These are phyloP conservation scores for Cyanidiococcus yangmingshanensis DNA, from an alignment of 23 red algal species.

Conservation along the genomic window DNA sequence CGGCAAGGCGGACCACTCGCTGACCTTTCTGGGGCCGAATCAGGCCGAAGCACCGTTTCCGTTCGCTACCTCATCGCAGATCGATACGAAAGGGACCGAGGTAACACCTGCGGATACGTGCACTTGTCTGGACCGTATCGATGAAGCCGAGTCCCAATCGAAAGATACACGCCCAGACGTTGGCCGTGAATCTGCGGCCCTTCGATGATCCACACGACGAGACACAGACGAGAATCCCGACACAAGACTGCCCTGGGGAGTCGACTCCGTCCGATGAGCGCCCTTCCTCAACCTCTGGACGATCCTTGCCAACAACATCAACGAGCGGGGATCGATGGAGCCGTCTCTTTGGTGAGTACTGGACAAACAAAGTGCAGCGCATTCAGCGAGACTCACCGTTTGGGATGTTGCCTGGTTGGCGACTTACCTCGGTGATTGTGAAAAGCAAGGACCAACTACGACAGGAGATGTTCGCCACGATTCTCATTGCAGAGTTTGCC, in stretches of 20 bases:
- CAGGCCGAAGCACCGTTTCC: background rate
- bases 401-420: conserved; percentile 36
- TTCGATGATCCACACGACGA: too few species aligned
- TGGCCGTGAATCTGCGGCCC: too few species aligned
- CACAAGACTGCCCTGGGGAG: too few species aligned
- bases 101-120: background rate
- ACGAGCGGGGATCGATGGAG: background rate
- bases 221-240: too few species aligned
- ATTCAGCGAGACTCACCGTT: conserved; percentile 63
- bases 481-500: conserved; percentile 76
- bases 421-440: conserved; percentile 83
- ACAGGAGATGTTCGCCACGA: conserved; percentile 93
- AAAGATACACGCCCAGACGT: too few species aligned
- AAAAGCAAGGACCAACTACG: conserved; percentile 90
- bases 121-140: too few species aligned
- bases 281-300: too few species aligned
- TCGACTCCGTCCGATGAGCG: too few species aligned
- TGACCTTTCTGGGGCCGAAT: background rate
- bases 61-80: background rate
- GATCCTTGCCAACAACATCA: background rate
- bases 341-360: conserved; percentile 44
- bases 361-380: conserved; percentile 50
- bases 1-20: background rate
- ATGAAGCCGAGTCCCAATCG: too few species aligned
- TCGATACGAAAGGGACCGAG: background rate